Base-by-base conservation (phyloP, 2,329 filamentous ascomycete species). In the Paracamarosporium sp. region DNA sequence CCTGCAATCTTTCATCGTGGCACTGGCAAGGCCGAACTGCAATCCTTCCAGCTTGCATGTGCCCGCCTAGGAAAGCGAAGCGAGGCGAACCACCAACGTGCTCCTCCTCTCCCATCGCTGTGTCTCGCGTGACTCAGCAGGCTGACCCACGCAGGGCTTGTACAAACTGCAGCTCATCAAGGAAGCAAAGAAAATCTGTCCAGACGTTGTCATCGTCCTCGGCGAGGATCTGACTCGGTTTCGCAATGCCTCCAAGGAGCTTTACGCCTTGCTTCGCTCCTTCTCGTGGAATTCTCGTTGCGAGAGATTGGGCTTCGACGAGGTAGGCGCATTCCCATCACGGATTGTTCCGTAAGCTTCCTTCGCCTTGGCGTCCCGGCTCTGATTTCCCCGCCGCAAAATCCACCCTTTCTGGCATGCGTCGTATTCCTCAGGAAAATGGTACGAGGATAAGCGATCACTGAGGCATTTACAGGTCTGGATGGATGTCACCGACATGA, bases 301-400 rank as follows among this genome's bases (percentile, higher is more conserved):
- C 1, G 93, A 98, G 78, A 86, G 90, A 22, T 80, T 98, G 27
- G 94, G 95, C 0, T 92, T 98, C 63, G 95, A 98, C 73, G 95
- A 98, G 81, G 89, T 96, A 56, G 46, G 65, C 58, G 38, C 47
- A 33, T 38, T 48, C 81, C n/a, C n/a, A n/a, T 82, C 65, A 64
- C 53, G 44, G 44, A 22, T 53, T 35, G 4, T 47, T 17, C 44
- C 24, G 35, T 66, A 20, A 48, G 52, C 41, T 53, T 55, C 22
- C 43, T 47, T 40, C 15, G 45, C 50, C 53, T 65, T 38, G 38
- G 64, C 30, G 11, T 25, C 43, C 20, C 30, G 5, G 28, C 36
- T 27, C 3, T 4, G 22, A 35, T 13, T 35, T 25, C 45, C 45
- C 45, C 45, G 28, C 27, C 43, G 43, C 43, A 45, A 17, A 13